Percentiles rank a stretch among this genome's conserved stretches.
Conservation (phyloP, 169 alveolate species). For the Toxoplasma gondii region DNA sequence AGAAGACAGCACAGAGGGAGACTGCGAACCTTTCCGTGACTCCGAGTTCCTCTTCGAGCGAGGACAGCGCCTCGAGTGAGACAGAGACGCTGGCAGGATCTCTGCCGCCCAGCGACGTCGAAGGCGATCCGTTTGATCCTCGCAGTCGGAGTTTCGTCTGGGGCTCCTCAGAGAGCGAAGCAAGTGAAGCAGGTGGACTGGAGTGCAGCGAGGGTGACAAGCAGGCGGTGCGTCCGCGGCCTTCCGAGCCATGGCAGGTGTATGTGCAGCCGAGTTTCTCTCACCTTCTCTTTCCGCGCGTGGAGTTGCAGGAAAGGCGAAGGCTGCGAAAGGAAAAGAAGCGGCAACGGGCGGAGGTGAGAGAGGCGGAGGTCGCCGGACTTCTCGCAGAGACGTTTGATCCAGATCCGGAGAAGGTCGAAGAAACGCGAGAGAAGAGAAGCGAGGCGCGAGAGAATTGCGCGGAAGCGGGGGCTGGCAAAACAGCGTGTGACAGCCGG, state of each 20-base stretch:
- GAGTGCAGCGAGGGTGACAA: too few species aligned
- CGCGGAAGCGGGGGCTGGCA: background rate
- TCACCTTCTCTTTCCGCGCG: background rate
- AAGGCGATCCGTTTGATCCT: background rate
- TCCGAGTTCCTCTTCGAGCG: too few species aligned
- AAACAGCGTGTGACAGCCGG: background rate
- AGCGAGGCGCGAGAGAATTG: background rate
- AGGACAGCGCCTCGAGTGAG: too few species aligned
- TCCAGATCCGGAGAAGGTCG: background rate
- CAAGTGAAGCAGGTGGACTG: background rate
- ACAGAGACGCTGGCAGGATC: background rate
- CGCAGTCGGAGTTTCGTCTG: background rate
- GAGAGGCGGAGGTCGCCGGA: background rate
- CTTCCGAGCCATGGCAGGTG: slow-evolving; percentile 12
- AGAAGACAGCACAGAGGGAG: too few species aligned
- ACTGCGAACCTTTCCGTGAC: too few species aligned
- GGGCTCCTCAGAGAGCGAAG: slow-evolving; percentile 6
- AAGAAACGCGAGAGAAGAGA: background rate
- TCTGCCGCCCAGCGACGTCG: slow-evolving; percentile 31
- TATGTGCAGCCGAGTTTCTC: background rate
- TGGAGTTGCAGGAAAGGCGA: background rate
- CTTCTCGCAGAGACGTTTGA: background rate
- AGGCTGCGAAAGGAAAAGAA: background rate
- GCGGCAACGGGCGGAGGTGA: background rate
- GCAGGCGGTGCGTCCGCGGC: background rate